phyloP scores from a whole-genome alignment of 352 stramenopile species.

The Globisporangium viniferum region DNA sequence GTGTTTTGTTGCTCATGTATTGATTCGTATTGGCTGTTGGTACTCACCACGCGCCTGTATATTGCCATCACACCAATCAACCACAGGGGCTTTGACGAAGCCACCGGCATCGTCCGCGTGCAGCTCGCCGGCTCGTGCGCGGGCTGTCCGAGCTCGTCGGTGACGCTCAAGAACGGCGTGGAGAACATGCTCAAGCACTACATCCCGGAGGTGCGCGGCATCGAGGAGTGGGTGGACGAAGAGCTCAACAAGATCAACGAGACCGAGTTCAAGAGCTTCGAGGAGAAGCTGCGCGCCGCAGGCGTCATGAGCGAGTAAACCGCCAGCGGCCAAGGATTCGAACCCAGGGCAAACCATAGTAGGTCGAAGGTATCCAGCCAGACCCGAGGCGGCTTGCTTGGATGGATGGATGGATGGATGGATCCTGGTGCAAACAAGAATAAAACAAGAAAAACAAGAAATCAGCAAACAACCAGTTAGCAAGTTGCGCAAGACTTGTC shows the following conservation, averaged over 20 bases:
- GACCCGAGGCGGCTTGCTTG: neutral
- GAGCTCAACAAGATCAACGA: conserved; percentile 74
- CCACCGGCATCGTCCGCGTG: conserved; percentile 89
- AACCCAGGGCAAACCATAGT: neutral
- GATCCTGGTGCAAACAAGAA: neutral
- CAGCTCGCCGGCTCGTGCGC: conserved; percentile 96
- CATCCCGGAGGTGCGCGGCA: conserved; percentile 95
- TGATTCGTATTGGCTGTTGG: too few relatives aligned
- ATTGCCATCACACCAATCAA: neutral
- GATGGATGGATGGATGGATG: neutral
- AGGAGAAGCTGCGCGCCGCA: conserved; percentile 77
- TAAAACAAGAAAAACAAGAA: neutral
- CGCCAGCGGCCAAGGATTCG: too few relatives aligned
- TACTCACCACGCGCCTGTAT: too few relatives aligned
- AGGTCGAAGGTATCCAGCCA: neutral
- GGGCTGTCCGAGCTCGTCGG: conserved; percentile 95
- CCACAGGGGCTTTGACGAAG: conserved; percentile 88
- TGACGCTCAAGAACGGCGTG: conserved; percentile 99
- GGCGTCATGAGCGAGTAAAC: conserved; percentile 76
- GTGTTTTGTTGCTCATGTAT: too few relatives aligned
- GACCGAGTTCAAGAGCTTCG: conserved; percentile 79
- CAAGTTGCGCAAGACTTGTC: neutral
- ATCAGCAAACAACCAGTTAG: neutral
- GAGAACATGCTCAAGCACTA: conserved; percentile 99
- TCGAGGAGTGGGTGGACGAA: conserved; percentile 81